Base-by-base conservation (phyloP, 2,329 filamentous ascomycete species). In the Aspergillus aculeatinus region DNA sequence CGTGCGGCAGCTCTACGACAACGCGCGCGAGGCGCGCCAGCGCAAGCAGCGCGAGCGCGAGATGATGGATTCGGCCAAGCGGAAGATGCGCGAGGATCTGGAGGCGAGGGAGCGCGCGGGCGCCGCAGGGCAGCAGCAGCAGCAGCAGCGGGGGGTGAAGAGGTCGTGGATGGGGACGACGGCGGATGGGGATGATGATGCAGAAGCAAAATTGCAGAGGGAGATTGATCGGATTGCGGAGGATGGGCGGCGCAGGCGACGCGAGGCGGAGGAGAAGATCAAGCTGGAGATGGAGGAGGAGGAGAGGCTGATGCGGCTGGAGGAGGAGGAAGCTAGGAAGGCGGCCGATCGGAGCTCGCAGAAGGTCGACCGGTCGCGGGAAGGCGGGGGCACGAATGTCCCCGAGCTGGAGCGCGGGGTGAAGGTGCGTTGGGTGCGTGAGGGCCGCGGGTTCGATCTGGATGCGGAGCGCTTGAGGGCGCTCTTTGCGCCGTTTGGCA, bases 71-170 rank as follows among this genome's bases (percentile, higher is more conserved):
- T 86, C 87, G 51, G 85, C 88, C 75, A 82, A 89, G 67, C 82
- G 90, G 71, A 84, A 86, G 67, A 90, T 96, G 84, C 90, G 91
- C 65, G 92, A 96, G 70, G 92, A 97, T 71, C 79, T 98, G 54
- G 92, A 96, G 77, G 84, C 86, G 27, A 81, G 90, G 21, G 94
- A 96, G 75, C 80, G 84, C 21, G 80, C 79, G 16, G 80, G 77
- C 0, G 71, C 69, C 31, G 33, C 33, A 35, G 33, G 33, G 33
- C 33, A 14, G 67, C 78, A n/a, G 73, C 75, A 10, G 57, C 54
- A 48, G 44, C 69, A 70, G 55, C 76, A 72, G 35, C 80, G 80
- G 31, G 87, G 87, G 2, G 80, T 87, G 55, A 87, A 86, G 71
- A 78, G 85, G 48, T 79, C 85, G 62, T 83, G 83, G 77, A 83